phyloP scores from a whole-genome alignment of 2,329 filamentous ascomycete species.

The Clonostachys rosea region DNA sequence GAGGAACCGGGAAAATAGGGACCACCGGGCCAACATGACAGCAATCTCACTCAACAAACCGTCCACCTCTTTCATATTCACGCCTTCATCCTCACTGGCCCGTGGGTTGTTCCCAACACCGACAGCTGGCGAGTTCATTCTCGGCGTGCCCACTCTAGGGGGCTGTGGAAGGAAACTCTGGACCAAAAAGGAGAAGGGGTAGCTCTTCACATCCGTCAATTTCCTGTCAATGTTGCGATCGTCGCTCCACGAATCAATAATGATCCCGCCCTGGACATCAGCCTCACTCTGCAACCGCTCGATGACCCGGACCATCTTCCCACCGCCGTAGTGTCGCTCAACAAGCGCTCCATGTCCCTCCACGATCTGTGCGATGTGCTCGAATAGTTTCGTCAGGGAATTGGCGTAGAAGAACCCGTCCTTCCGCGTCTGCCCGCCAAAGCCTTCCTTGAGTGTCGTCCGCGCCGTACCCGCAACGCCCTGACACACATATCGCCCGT shows the following conservation, averaged over 20 bases:
- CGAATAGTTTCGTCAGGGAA: constrained; percentile 86
- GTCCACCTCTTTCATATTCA: constrained; percentile 97
- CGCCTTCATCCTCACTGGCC: constrained; percentile 79
- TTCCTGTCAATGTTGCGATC: constrained; percentile 80
- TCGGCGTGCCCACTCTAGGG: constrained; percentile 57
- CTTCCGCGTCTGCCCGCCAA: constrained; percentile 41
- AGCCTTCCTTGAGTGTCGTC: constrained; percentile 68
- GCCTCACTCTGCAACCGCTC: constrained; percentile 90
- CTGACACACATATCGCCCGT: constrained; percentile 92
- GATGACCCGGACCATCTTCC: constrained; percentile 93
- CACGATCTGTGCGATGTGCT: constrained; percentile 95
- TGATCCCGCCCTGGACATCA: constrained; percentile 92
- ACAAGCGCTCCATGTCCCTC: constrained; percentile 88
- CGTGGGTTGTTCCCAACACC: constrained; percentile 49
- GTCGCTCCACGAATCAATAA: constrained; percentile 93
- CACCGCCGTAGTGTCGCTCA: constrained; percentile 86
- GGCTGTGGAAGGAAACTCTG: constrained; percentile 83
- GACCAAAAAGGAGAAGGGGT: constrained; percentile 94
- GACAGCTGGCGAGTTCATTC: constrained; percentile 72
- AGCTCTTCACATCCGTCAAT: constrained; percentile 93
- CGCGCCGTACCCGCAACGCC: constrained; percentile 85
- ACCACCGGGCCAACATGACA: constrained; percentile 90
- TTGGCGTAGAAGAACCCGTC: constrained; percentile 91
- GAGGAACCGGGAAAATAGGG: constrained; percentile 85
- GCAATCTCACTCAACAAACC: constrained; percentile 81